A percentile compares a stretch with the other conserved stretches of the same genome.
These are phyloP conservation scores for Gracilaria vermiculophylla DNA, from an alignment of 23 red algal species.

Conservation along the genomic window DNA sequence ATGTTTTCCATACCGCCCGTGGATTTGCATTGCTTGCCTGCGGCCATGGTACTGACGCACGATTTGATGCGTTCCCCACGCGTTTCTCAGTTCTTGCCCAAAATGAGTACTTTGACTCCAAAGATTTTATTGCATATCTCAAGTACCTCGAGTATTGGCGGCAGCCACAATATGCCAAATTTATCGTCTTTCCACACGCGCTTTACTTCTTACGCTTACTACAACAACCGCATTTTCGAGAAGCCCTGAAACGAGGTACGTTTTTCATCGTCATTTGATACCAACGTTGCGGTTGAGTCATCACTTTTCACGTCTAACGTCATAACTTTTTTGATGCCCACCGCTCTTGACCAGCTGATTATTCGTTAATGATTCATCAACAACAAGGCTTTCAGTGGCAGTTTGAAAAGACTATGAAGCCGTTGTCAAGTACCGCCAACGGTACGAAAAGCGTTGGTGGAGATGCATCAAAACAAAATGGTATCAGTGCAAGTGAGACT, in stretches of 20 bases:
- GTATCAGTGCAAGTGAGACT: not conserved
- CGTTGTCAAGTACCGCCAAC: not conserved
- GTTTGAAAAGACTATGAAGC: constrained; percentile 43
- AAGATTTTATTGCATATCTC: constrained; percentile 76
- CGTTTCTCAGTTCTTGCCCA: constrained; percentile 70
- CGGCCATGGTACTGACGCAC: not conserved
- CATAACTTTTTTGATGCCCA: not conserved
- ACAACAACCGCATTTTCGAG: constrained; percentile 65
- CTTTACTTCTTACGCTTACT: constrained; percentile 82
- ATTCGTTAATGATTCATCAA: constrained; percentile 53
- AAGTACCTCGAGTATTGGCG: constrained; percentile 83
- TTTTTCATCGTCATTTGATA: not conserved
- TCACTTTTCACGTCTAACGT: not conserved
- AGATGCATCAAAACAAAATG: not conserved
- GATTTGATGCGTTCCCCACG: not conserved
- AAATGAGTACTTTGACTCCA: constrained; percentile 78
- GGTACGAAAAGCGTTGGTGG: not conserved
- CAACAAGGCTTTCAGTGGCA: constrained; percentile 83
- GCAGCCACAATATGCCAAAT: constrained; percentile 62
- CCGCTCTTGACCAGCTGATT: constrained; percentile 33
- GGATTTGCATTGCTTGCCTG: not conserved
- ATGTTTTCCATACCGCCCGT: not conserved
- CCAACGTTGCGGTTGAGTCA: not conserved
- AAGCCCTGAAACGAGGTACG: constrained; percentile 69
- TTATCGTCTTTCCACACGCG: constrained; percentile 71